Base-by-base conservation (phyloP, 176 grass and related monocot species). In the Cenchrus purpureus region DNA sequence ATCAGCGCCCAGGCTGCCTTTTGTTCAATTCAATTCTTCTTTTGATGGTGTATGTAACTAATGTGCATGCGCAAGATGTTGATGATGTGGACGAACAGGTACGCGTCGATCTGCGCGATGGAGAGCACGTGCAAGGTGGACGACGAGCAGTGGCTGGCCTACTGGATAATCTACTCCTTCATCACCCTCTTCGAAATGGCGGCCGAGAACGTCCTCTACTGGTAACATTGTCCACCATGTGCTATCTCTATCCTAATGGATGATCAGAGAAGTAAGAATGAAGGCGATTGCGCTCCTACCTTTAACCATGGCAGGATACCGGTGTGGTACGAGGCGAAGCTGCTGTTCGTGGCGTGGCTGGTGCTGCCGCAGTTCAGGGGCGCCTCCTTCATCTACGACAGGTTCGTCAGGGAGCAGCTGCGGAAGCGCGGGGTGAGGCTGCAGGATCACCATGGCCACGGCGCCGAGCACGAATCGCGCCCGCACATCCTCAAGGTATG, bases 291-390 rank as follows among this genome's bases (percentile, higher is more conserved):
- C 54, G 9, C 54, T 16, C 13, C 14, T 5, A 2, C 12, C 45
- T 46, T 8, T 46, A 46, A 46, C 34, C 29, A 12, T 73, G 42
- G 68, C 73, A 91, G 94, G 91, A 86, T 97, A 69, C 94, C 94
- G n/a, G 25, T 96, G 32, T 88, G 91, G 94, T 90, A 93, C 79
- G 81, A 79, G 79, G 50, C 71, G 78, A 93, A 93, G 52, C 51
- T 97, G 74, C 42, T 75, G 31, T 44, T 93, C n/a, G 86, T 93
- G 61, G 89, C 94, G 62, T 97, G 91, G 94, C 40, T 97, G 81
- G 91, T 88, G 74, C 81, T 97, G 59, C 94, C 94, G 48, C 91
- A 97, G 84, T 97, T 93, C 84, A 97, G 79, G 87, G 91, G 91
- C 67, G 87, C 89, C 4, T 89, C 84, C 25, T 91, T 97, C 91